These are phyloP conservation scores for Fomitopsis pulvina DNA, from an alignment of 768 basidiomycete genomes.

Conservation along the genomic window DNA sequence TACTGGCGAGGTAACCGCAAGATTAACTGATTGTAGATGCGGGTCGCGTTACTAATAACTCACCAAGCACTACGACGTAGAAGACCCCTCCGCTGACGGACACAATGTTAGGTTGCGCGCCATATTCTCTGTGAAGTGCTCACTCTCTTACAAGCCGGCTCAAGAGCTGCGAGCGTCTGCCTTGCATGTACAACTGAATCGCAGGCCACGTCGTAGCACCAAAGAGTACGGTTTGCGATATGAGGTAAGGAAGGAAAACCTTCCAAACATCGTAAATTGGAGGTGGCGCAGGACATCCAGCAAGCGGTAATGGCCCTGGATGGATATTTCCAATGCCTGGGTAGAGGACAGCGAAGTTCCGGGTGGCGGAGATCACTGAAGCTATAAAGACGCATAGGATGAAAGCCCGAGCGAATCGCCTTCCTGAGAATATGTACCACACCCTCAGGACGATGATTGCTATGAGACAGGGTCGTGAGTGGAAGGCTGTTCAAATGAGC, in stretches of 20 bases:
- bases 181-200: conserved; percentile 3
- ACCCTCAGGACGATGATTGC: conserved; percentile 16
- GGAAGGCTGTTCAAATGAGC: background rate
- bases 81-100: conserved; percentile 14
- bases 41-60: background rate
- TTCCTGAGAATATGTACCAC: conserved; percentile 15
- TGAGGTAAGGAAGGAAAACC: conserved; percentile 12
- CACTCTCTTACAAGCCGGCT: conserved; percentile 11
- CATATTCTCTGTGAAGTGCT: background rate
- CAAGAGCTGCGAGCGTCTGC: conserved; percentile 8
- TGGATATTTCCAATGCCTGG: background rate
- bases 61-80: conserved; percentile 13
- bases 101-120: background rate
- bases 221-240: conserved; percentile 13
- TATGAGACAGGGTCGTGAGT: background rate
- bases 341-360: background rate
- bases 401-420: conserved; percentile 1
- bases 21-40: no score
- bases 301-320: background rate
- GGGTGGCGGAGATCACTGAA: background rate
- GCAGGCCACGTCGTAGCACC: conserved; percentile 10
- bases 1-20: background rate
- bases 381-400: conserved; percentile 7
- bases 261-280: conserved; percentile 9
- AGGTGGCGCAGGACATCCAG: conserved; percentile 13